Evolutionary conservation across 148 eudicot species (phyloP).

Genomic region (Persicaria maculosa): DNA sequence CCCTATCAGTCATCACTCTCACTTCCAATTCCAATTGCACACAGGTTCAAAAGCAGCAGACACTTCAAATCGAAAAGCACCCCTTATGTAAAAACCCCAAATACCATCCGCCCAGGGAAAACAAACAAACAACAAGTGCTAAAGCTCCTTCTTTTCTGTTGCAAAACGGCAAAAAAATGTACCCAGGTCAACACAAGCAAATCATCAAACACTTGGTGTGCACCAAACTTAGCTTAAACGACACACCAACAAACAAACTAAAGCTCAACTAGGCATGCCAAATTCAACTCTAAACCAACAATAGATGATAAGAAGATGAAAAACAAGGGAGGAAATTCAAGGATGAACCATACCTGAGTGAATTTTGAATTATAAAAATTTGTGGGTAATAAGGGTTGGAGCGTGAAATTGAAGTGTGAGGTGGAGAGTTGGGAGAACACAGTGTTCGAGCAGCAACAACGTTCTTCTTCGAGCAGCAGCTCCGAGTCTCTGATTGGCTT

Average conservation of each 20-base stretch:
- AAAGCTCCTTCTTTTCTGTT: not conserved
- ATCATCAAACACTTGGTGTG: conserved; percentile 15
- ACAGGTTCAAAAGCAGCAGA: too few relatives aligned
- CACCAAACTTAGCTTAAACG: not conserved
- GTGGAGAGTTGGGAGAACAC: conserved; percentile 16
- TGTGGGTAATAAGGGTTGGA: conserved; percentile 5
- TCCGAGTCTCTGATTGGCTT: too few relatives aligned
- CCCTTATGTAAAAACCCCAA: conserved; percentile 13
- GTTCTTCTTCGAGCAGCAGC: too few relatives aligned
- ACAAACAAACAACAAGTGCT: conserved; percentile 15
- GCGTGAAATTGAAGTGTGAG: conserved; percentile 5
- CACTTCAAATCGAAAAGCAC: too few relatives aligned
- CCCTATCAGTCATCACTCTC: too few relatives aligned
- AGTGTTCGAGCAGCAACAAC: too few relatives aligned
- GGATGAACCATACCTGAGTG: conserved; percentile 1
- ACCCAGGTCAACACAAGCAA: not conserved
- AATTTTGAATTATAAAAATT: not conserved
- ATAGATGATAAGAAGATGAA: conserved; percentile 7
- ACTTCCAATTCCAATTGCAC: too few relatives aligned
- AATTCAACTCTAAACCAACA: conserved; percentile 8
- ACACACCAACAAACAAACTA: not conserved
- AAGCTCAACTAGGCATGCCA: conserved; percentile 5
- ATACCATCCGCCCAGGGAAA: conserved; percentile 12
- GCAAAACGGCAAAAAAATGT: not conserved
- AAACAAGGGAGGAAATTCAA: not conserved